Evolutionary conservation across 1,284 basidiomycete genomes (phyloP), one percentile per base, ranked within the genome.

Genomic region (Sutorius eximius): DNA sequence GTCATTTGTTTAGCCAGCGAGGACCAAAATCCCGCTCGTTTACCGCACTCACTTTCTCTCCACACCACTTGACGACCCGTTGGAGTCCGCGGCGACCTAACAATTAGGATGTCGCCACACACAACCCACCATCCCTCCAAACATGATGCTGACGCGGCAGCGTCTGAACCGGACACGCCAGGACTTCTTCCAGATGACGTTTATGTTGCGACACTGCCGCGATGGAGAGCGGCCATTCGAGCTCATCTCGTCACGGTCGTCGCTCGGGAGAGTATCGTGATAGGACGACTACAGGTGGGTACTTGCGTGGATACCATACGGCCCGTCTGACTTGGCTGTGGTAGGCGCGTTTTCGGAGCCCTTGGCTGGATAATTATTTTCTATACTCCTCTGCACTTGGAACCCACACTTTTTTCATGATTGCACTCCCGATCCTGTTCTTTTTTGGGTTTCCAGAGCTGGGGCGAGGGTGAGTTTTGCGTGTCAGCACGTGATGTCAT

Each of bases 391-490:
- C 93, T 1, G 80, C 92, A 0, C 81, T 97, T 45, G 93, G 93
- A 0, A 93, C 94, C 0, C 95, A 98, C 68, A 95, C 92, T 0
- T 98, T 96, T 76, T 98, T 98, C 78, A 91, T 96, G 83, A 85
- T 87, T 27, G 83, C 91, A 61, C 75, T 98, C 2, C 95, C 96
- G 0, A 77, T 88, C 4, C 78, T 92, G 54, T 96, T 89, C 69
- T 98, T 95, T 81, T 93, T 96, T 63, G 93, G 93, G 2, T 82
- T 85, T 58, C 76, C 77, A 1, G 79, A 86, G 46, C 75, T 86
- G 44, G 93, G 87, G 5, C 72, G 86, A 66, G 91, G 86, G 91
- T 94, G 64, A 60, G 89, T 40, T 18, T 3, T 18, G 24, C 40
- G 49, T 36, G 45, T 44, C 5, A 45, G 7, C 52, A 11, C 37